phyloP scores from a whole-genome alignment of 2,329 filamentous ascomycete species.

The Fusarium chuoi region DNA sequence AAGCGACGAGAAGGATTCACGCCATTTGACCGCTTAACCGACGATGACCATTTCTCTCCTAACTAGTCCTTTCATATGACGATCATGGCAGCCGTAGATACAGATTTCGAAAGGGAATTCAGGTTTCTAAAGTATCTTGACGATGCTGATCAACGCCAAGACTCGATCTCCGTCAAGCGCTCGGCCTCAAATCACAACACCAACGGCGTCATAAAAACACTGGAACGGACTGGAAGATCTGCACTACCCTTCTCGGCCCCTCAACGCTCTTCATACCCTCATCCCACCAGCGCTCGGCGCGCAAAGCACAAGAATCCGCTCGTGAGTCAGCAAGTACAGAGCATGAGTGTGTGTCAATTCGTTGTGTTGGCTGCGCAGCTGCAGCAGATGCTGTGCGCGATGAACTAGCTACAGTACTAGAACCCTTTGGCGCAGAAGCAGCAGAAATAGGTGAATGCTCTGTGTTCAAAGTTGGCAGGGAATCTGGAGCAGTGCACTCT shows the following conservation, averaged over 20 bases:
- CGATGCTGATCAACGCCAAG: not conserved
- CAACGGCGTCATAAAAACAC: not conserved
- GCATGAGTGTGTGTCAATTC: conserved; percentile 55
- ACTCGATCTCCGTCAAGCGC: conserved; percentile 35
- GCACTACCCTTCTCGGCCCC: conserved; percentile 58
- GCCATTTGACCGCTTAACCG: not conserved
- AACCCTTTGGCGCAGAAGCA: conserved; percentile 31
- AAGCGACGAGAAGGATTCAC: conserved; percentile 2
- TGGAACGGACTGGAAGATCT: conserved; percentile 60
- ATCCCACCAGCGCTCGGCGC: conserved; percentile 46
- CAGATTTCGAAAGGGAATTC: not conserved
- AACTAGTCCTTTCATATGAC: too few relatives aligned
- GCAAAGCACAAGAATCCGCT: conserved; percentile 45
- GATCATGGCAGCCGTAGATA: not conserved
- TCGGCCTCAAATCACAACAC: conserved; percentile 26
- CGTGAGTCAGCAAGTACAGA: conserved; percentile 44
- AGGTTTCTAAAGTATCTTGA: conserved; percentile 11
- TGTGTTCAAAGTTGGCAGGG: conserved; percentile 55
- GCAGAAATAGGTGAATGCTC: conserved; percentile 49
- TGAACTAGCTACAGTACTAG: conserved; percentile 47
- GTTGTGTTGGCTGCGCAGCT: conserved; percentile 56
- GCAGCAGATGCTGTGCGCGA: conserved; percentile 53
- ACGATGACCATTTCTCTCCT: not conserved
- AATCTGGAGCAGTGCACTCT: conserved; percentile 56
- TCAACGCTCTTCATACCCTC: conserved; percentile 56